Percentiles rank a stretch among this genome's conserved stretches.
Evolutionary conservation across 495 filamentous ascomycete species (phyloP).

Genomic region (Tetracladium marchalianum): DNA sequence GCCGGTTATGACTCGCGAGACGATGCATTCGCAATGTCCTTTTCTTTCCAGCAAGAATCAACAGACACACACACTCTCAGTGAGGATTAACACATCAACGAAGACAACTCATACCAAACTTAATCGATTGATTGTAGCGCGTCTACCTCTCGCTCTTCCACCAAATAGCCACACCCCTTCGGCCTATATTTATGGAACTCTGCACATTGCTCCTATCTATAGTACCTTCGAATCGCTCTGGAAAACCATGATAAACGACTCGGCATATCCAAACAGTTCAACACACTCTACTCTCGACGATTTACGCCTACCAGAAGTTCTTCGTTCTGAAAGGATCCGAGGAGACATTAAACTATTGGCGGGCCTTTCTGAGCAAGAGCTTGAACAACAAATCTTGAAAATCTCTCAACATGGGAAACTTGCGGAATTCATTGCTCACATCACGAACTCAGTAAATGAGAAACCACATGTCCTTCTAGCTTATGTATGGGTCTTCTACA

Average conservation of each 20-base stretch:
- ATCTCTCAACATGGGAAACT: conserved; percentile 7
- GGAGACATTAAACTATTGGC: conserved; percentile 13
- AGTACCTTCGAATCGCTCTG: conserved; percentile 33
- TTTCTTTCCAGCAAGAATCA: no score
- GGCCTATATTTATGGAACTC: conserved; percentile 31
- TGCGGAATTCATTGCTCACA: conserved; percentile 23
- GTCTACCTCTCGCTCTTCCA: conserved; percentile 35
- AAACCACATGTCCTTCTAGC: conserved; percentile 45
- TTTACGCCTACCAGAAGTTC: conserved; percentile 7
- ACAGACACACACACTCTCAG: no score
- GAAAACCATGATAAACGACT: conserved; percentile 17
- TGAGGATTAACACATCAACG: conserved; percentile 18
- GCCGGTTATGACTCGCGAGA: no score
- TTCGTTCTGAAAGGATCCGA: conserved; percentile 10
- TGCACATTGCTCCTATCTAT: conserved; percentile 35
- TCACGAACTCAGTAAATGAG: conserved; percentile 15
- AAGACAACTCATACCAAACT: conserved; percentile 32
- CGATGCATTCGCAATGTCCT: no score
- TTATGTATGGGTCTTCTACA: conserved; percentile 50
- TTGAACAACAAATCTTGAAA: conserved; percentile 9
- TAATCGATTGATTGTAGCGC: conserved; percentile 33
- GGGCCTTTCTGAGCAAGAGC: conserved; percentile 1
- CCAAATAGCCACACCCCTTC: conserved; percentile 24
- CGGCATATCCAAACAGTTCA: not conserved
- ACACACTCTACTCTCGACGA: conserved; percentile 7